Evolutionary conservation across 306 rosid genomes (phyloP), one percentile per base, ranked within the genome.

Genomic region (Pyrus betulifolia): DNA sequence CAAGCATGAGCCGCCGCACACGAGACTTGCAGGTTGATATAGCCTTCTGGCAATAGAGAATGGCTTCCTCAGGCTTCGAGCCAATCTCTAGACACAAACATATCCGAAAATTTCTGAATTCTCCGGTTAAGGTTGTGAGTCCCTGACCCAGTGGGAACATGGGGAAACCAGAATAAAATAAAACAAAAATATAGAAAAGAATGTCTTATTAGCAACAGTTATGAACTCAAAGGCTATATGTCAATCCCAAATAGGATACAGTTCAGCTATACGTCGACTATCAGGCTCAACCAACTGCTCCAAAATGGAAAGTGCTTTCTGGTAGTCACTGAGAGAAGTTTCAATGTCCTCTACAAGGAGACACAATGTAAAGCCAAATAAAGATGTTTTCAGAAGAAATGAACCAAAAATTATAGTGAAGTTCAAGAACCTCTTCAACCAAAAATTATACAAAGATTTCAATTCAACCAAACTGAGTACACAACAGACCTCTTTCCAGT

Each of bases 1-100:
- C 96, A 4, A 82, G 79, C 71, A 78, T 76, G 64, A 95, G 99
- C 67, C 93, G 89, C 55, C 22, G 79, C 75, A 87, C 81, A 44
- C 86, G 87, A 59, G 87, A 86, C 87, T 89, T 93, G 87, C 97
- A 95, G 82, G 88, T 89, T 74, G 92, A 87, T 40, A 86, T 77
- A 70, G 99, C 99, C 79, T 82, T 92, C 89, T 90, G 84, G 78
- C 96, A 92, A 75, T 83, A 89, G 31, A 77, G 61, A 80, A 88
- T 80, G 80, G 99, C 99, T 79, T 95, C 99, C 61, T 92, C 70
- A 74, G 99, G 93, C 84, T 79, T 86, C 45, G 93, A 84, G 38
- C 87, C 89, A 74, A 86, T 84, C 86, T 95, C 99, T 81, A 95
- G 82, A 79, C 99, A 95, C 84, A 95, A 86, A 80, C 99, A 90